A percentile compares a stretch with the other conserved stretches of the same genome.
These are phyloP conservation scores for Hanseniaspora jakobsenii DNA, from an alignment of 805 yeast genomes.

Conservation along the genomic window DNA sequence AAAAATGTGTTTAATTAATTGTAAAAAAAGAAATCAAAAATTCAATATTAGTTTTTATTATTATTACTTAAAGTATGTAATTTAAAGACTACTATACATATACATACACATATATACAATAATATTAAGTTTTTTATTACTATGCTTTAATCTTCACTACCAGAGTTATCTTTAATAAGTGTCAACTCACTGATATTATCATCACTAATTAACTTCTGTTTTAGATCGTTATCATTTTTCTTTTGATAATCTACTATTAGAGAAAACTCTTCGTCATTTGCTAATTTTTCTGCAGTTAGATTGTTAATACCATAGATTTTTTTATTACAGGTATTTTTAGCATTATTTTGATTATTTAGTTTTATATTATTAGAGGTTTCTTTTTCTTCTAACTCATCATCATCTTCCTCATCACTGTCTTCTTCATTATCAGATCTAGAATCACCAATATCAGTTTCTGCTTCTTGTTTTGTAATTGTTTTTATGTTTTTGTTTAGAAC, in stretches of 20 bases:
- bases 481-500: constrained; percentile 7
- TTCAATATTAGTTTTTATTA: too few relatives aligned
- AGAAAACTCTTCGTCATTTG: neutral
- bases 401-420: constrained; percentile 19
- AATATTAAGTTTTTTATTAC: too few relatives aligned
- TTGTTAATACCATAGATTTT: neutral
- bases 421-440: constrained; percentile 75
- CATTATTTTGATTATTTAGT: too few relatives aligned
- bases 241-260: neutral
- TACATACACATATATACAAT: too few relatives aligned
- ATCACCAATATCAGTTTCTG: constrained; percentile 31
- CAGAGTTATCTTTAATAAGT: neutral
- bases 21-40: too few relatives aligned
- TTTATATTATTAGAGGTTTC: neutral
- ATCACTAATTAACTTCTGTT: neutral
- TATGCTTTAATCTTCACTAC: too few relatives aligned
- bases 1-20: too few relatives aligned
- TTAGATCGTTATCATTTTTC: neutral
- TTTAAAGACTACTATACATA: too few relatives aligned
- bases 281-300: neutral
- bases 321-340: too few relatives aligned
- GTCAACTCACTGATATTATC: neutral
- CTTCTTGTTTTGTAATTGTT: constrained; percentile 2
- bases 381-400: neutral
- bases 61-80: too few relatives aligned